phyloP scores from a whole-genome alignment of 1,139 yeast genomes.

The Eremothecium cymbalariae region DNA sequence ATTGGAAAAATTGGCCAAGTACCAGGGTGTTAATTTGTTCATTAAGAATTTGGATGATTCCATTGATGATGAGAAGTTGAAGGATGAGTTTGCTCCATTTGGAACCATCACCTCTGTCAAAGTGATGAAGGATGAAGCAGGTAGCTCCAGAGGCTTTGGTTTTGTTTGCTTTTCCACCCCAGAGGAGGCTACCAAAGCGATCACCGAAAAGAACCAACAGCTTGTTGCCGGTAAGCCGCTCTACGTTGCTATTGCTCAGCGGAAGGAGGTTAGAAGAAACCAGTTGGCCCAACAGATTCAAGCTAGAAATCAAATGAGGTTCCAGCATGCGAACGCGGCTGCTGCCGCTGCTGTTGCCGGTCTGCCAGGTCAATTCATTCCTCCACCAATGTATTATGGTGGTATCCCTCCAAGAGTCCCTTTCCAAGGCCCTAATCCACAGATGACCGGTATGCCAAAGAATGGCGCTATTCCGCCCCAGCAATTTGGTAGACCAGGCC shows the following conservation, averaged over 20 bases:
- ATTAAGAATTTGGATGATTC: slow-evolving; percentile 93
- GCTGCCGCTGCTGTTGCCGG: slow-evolving; percentile 48
- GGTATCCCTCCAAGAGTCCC: slow-evolving; percentile 87
- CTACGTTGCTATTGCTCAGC: slow-evolving; percentile 98
- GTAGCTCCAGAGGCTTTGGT: slow-evolving; percentile 97
- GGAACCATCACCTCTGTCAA: slow-evolving; percentile 95
- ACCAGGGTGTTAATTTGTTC: slow-evolving; percentile 96
- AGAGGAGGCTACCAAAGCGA: slow-evolving; percentile 98
- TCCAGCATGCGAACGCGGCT: slow-evolving; percentile 77
- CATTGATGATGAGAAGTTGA: slow-evolving; percentile 83
- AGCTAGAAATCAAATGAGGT: slow-evolving; percentile 97
- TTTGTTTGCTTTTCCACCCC: slow-evolving; percentile 97
- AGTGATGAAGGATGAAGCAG: slow-evolving; percentile 91
- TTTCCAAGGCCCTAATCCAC: slow-evolving; percentile 83
- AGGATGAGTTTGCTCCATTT: slow-evolving; percentile 86
- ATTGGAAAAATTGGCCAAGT: slow-evolving; percentile 85
- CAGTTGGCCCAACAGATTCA: slow-evolving; percentile 97
- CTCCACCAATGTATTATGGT: slow-evolving; percentile 79
- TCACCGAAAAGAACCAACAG: slow-evolving; percentile 97
- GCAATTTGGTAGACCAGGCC: slow-evolving; percentile 64
- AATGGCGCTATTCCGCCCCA: slow-evolving; percentile 42
- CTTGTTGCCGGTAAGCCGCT: slow-evolving; percentile 94
- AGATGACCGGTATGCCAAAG: slow-evolving; percentile 72
- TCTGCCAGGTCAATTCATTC: slow-evolving; percentile 91
- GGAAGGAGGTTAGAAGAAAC: slow-evolving; percentile 95